Evolutionary conservation across 148 eudicot species (phyloP).

Genomic region (Pharnaceum exiguum): DNA sequence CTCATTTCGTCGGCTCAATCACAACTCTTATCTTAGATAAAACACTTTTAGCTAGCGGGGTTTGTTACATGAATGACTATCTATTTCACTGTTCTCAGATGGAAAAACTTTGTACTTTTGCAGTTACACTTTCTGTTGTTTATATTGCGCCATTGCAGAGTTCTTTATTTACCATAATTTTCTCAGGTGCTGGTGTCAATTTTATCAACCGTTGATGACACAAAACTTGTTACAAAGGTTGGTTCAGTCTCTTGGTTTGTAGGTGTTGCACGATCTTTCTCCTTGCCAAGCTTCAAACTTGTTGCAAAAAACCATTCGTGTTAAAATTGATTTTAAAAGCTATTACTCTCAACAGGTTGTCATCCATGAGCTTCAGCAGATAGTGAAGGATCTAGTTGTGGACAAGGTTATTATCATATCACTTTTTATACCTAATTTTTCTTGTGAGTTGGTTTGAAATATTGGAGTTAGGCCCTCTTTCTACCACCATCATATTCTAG

Average conservation of each 20-base stretch:
- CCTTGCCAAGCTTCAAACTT: background rate
- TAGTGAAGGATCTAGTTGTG: constrained; percentile 59
- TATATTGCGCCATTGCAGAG: too few species aligned
- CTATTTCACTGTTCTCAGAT: too few species aligned
- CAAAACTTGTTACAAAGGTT: constrained; percentile 81
- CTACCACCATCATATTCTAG: too few species aligned
- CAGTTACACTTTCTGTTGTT: too few species aligned
- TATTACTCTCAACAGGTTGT: constrained; percentile 42
- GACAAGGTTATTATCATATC: constrained; percentile 50
- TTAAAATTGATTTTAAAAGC: background rate
- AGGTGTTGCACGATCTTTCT: background rate
- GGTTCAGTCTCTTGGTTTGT: background rate
- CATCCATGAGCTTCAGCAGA: constrained; percentile 56
- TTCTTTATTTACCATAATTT: background rate
- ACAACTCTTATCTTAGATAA: background rate
- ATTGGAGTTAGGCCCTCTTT: too few species aligned
- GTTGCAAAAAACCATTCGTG: background rate
- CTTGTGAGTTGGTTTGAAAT: background rate
- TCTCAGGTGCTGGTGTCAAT: constrained; percentile 75
- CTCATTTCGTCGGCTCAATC: background rate
- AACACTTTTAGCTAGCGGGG: background rate
- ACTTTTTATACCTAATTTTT: background rate
- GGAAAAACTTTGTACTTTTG: too few species aligned
- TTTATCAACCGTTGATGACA: constrained; percentile 86
- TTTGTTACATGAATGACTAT: too few species aligned